Base-by-base conservation (phyloP, 2,329 filamentous ascomycete species). In the Diaporthe ampelina region DNA sequence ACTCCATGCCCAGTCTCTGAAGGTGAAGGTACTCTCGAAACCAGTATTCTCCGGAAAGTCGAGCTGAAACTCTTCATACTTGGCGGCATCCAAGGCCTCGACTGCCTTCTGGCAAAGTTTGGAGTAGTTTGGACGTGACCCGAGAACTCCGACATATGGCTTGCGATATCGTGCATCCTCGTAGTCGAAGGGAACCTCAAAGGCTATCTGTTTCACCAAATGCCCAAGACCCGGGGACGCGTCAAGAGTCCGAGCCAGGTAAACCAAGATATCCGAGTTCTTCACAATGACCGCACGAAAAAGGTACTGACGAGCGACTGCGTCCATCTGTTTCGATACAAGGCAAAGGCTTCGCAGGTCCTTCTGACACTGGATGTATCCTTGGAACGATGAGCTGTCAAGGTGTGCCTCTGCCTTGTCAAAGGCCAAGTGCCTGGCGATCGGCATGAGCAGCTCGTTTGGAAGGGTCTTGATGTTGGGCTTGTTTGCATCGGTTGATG, bases 211-310 rank as follows among this genome's bases (percentile, higher is more conserved):
- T 8, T 56, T 69, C 21, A 40, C 13, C 3, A 29, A 13, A 8
- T 29, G 48, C 5, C 48, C 50, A 15, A 69, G 32, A 19, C 15
- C 15, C 29, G 3, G 26, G 3, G 15, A 21, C 24, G 26, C 35
- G 15, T 32, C 48, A 40, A 69, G 48, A 9, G 65, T 56, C 24
- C 65, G 65, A 19, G 35, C 45, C 9, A 69, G 32, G 32, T 56
- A 26, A 32, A 50, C 13, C 17, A 69, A 15, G 13, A 13, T 4
- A 35, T 69, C 50, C n/a, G 8, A 7, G 15, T 57, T n/a, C 0
- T 32, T n/a, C 8, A 69, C 24, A 0, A 69, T 32, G 35, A 54
- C 26, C 3, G 21, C 32, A 8, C 21, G 35, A 50, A 32, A 69
- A 10, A 69, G 35, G 24, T 17, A 57, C 2, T 24, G 32, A 7